Conservation (phyloP, 352 stramenopile species). For the Globisporangium paroecandrum region DNA sequence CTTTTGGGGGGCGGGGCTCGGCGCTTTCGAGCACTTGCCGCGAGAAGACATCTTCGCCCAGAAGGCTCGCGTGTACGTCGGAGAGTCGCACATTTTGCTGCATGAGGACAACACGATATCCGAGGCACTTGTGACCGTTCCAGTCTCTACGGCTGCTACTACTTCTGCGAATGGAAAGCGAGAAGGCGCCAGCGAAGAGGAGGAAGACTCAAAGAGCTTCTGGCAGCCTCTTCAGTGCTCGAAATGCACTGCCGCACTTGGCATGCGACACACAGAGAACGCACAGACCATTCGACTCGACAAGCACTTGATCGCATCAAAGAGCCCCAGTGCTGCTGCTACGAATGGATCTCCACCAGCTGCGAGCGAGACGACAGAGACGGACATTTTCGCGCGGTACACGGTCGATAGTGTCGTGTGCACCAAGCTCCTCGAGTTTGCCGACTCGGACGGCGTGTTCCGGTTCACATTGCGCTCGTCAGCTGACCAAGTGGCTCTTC, state of each 20-base stretch:
- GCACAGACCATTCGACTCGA: conserved; percentile 47
- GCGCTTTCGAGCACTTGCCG: conserved; percentile 77
- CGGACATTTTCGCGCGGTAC: conserved; percentile 62
- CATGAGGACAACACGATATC: conserved; percentile 39
- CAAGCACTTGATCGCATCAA: conserved; percentile 51
- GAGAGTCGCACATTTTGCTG: conserved; percentile 60
- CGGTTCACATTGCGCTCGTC: conserved; percentile 39
- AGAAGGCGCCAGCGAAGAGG: not conserved
- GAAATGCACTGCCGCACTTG: conserved; percentile 35
- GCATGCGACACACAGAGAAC: conserved; percentile 35
- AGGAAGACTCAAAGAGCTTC: conserved; percentile 26
- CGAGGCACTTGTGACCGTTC: conserved; percentile 4
- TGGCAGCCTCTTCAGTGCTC: conserved; percentile 43
- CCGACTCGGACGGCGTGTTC: conserved; percentile 72
- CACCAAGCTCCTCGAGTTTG: conserved; percentile 60
- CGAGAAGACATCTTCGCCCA: conserved; percentile 63
- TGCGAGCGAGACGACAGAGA: not conserved
- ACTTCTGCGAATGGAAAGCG: not conserved
- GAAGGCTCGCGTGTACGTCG: conserved; percentile 48
- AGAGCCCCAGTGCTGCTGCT: not conserved
- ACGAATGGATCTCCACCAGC: not conserved
- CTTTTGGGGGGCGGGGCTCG: conserved; percentile 77
- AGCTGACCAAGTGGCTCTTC: not conserved
- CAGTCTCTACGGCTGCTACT: not conserved
- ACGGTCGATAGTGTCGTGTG: conserved; percentile 70